Percentiles rank a stretch among this genome's conserved stretches.
These are phyloP conservation scores for Fusarium odoratissimum DNA, from an alignment of 2,329 filamentous ascomycete genomes.

Conservation along the genomic window DNA sequence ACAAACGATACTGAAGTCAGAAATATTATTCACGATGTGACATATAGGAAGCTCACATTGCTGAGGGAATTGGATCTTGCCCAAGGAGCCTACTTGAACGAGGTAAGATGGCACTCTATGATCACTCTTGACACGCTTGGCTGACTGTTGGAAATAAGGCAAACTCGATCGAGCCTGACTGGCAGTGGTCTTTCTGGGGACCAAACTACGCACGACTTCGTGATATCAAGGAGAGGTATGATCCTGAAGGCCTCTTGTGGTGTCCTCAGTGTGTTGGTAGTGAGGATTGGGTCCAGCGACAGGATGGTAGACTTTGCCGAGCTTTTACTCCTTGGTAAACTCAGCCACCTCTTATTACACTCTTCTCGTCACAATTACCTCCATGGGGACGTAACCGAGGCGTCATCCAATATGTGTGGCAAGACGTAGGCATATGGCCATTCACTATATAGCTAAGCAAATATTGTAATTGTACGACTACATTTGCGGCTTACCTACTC, in stretches of 20 bases:
- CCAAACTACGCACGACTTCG: background rate
- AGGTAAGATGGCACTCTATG: background rate
- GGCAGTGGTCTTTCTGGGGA: constrained; percentile 7
- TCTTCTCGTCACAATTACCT: too few relatives aligned
- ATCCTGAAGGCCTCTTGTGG: background rate
- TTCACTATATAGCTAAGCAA: background rate
- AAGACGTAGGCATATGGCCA: background rate
- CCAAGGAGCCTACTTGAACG: background rate
- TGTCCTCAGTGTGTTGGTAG: constrained; percentile 6
- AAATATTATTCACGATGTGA: background rate
- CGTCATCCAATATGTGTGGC: too few relatives aligned
- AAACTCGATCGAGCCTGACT: background rate
- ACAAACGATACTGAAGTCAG: background rate
- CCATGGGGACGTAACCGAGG: too few relatives aligned
- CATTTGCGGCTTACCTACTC: background rate
- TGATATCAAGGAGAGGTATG: background rate
- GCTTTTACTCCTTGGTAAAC: background rate
- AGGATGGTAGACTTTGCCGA: background rate
- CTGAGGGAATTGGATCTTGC: background rate
- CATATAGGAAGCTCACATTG: background rate
- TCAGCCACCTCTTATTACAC: background rate
- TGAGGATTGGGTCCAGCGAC: constrained; percentile 1
- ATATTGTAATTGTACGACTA: too few relatives aligned
- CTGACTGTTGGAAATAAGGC: background rate
- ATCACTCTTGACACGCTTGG: accelerated